Evolutionary conservation across 2,329 filamentous ascomycete species (phyloP), one percentile per base, ranked within the genome.

Genomic region (Chaetomiaceae sp.): DNA sequence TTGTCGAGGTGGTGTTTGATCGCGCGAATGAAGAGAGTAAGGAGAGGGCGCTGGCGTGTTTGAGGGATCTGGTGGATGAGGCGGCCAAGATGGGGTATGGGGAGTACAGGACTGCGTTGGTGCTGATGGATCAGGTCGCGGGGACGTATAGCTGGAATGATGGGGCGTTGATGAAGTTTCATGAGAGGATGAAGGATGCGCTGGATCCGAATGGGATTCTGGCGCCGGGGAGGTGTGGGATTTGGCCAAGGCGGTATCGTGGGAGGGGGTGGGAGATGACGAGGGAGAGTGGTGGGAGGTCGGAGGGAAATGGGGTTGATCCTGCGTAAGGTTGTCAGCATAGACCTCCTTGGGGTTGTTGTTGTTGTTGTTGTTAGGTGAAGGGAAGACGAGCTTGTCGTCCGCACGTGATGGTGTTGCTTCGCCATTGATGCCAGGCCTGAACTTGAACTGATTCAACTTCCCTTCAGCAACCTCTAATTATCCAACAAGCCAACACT

Each of bases 1-100:
- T 71, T 38, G 61, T 79, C 3, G 76, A 76, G 53, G 75, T 82
- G 38, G 71, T 80, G 14, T 82, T 77, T 61, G 71, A 82, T 55
- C 68, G 73, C 5, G 68, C 69, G 34, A 68, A 76, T 31, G 59
- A 67, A 0, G 69, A 72, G 1, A 59, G 64, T 43, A 71, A 75
- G 58, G 57, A 67, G 19, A 65, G 68, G 2, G 66, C 65, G 29
- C 55, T 64, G 47, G 60, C 56, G 54, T 54, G 66, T 11, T 63
- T 72, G 57, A 57, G 65, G 4, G 68, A 68, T 25, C 64, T 74
- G 57, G 71, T 73, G 20, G 67, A 69, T 8, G 70, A 75, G 54
- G 72, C 70, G 27, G 73, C 73, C 0, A 62, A 59, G 11, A 59
- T 68, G 6, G 73, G 73, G 2, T 76, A 71, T 55, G 74, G 73